Percentiles rank a stretch among this genome's conserved stretches.
phyloP scores from a whole-genome alignment of 495 filamentous ascomycete species.

The Podospora pseudocomata region DNA sequence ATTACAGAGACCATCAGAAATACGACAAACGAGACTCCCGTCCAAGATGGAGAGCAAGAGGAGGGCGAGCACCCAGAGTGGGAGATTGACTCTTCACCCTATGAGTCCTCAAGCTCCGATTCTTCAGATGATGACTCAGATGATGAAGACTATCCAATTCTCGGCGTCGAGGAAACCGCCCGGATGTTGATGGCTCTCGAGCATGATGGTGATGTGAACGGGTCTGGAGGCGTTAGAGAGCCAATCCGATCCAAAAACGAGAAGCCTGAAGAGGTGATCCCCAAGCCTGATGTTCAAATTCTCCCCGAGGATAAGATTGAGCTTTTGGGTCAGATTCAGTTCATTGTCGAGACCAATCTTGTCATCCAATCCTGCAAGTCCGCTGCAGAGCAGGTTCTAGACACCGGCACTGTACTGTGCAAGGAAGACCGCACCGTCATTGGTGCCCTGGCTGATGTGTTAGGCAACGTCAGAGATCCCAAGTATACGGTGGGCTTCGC shows the following conservation, averaged over 20 bases:
- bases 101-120: constrained; percentile 33
- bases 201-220: constrained; percentile 60
- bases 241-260: constrained; percentile 72
- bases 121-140: constrained; percentile 54
- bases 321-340: constrained; percentile 66
- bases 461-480: constrained; percentile 79
- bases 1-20: neutral
- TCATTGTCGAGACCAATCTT: constrained; percentile 54
- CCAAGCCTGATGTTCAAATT: constrained; percentile 69
- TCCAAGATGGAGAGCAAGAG: constrained; percentile 7
- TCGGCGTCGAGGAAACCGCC: constrained; percentile 74
- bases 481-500: constrained; percentile 73
- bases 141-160: constrained; percentile 48
- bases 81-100: constrained; percentile 62
- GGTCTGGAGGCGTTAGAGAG: constrained; percentile 42
- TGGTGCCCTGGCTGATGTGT: constrained; percentile 73
- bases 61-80: constrained; percentile 44
- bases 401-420: constrained; percentile 78
- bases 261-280: constrained; percentile 59
- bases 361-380: constrained; percentile 75
- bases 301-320: constrained; percentile 71
- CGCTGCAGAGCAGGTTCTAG: constrained; percentile 78
- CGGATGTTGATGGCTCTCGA: constrained; percentile 72
- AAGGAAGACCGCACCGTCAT: constrained; percentile 69
- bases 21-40: neutral